phyloP scores from a whole-genome alignment of 768 basidiomycete genomes.

The Hysterangium stoloniferum region DNA sequence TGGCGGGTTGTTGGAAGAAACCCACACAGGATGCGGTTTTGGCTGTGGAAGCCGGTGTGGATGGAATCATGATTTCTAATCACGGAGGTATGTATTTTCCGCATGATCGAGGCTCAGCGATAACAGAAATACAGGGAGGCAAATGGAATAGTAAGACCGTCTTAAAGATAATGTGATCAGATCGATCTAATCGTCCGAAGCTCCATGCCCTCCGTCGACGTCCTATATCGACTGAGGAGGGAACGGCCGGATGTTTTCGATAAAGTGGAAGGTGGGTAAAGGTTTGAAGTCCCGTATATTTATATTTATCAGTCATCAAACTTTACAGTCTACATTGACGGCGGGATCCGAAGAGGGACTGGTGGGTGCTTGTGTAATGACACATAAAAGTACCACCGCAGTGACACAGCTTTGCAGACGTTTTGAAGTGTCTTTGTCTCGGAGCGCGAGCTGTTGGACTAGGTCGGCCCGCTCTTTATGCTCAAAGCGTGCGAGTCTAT shows the following conservation, averaged over 20 bases:
- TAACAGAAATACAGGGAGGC: conserved; percentile 45
- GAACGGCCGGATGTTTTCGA: conserved; percentile 69
- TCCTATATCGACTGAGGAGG: conserved; percentile 64
- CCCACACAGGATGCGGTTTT: conserved; percentile 69
- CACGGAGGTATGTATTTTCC: conserved; percentile 61
- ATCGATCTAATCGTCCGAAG: conserved; percentile 34
- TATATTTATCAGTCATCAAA: conserved; percentile 6
- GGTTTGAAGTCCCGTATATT: background rate
- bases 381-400: too few relatives aligned
- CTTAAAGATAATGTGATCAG: conserved; percentile 22
- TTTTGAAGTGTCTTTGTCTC: conserved; percentile 83
- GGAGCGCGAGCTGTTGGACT: conserved; percentile 84
- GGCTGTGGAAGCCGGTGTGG: conserved; percentile 74
- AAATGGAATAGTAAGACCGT: conserved; percentile 66
- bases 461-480: conserved; percentile 81
- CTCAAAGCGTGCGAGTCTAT: conserved; percentile 54
- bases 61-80: conserved; percentile 85
- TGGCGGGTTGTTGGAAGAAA: conserved; percentile 22
- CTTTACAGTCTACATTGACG: conserved; percentile 74
- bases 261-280: conserved; percentile 52
- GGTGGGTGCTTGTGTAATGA: conserved; percentile 44
- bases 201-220: conserved; percentile 69
- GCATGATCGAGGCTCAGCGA: background rate
- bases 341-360: conserved; percentile 74
- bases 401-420: conserved; percentile 37